A percentile compares a stretch with the other conserved stretches of the same genome.
phyloP scores from a whole-genome alignment of 176 grass and related monocot genomes.

The Oryza brachyantha region DNA sequence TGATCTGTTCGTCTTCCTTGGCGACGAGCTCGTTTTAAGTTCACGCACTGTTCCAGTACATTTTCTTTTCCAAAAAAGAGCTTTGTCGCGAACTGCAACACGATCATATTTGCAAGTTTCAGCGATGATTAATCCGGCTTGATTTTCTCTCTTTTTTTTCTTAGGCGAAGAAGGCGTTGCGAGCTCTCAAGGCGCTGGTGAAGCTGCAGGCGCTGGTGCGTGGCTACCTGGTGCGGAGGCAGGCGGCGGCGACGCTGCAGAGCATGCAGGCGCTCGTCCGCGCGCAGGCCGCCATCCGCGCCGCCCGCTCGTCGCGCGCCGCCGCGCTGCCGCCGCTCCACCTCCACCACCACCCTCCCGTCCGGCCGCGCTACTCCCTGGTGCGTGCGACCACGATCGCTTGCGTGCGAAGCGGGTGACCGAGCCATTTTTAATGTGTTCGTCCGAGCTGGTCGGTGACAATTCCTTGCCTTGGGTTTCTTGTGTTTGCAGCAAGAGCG shows the following conservation, averaged over 20 bases:
- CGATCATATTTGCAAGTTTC: neutral
- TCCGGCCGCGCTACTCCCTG: slow-evolving; percentile 58
- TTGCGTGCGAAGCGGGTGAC: neutral
- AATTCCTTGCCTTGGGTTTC: neutral
- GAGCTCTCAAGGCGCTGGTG: slow-evolving; percentile 87
- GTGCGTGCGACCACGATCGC: slow-evolving; percentile 45
- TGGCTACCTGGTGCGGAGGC: slow-evolving; percentile 83
- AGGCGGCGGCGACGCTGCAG: slow-evolving; percentile 69
- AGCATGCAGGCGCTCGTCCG: slow-evolving; percentile 94
- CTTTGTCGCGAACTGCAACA: too few species aligned
- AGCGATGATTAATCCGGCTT: neutral
- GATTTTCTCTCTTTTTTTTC: neutral
- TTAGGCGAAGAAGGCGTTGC: slow-evolving; percentile 84
- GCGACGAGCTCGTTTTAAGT: neutral
- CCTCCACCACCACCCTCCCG: slow-evolving; percentile 37
- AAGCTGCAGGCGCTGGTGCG: slow-evolving; percentile 91
- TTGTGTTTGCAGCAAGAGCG: slow-evolving; percentile 69
- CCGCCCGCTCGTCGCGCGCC: slow-evolving; percentile 37
- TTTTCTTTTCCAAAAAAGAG: neutral
- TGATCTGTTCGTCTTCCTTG: neutral
- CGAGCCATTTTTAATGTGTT: neutral
- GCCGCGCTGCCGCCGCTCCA: slow-evolving; percentile 16
- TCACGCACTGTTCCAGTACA: neutral
- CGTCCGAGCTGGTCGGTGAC: neutral
- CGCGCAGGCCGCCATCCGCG: slow-evolving; percentile 74